Percentiles rank a stretch among this genome's conserved stretches.
These are phyloP conservation scores for Rubroboletus pulcherrimus DNA, from an alignment of 768 basidiomycete species.

Conservation along the genomic window DNA sequence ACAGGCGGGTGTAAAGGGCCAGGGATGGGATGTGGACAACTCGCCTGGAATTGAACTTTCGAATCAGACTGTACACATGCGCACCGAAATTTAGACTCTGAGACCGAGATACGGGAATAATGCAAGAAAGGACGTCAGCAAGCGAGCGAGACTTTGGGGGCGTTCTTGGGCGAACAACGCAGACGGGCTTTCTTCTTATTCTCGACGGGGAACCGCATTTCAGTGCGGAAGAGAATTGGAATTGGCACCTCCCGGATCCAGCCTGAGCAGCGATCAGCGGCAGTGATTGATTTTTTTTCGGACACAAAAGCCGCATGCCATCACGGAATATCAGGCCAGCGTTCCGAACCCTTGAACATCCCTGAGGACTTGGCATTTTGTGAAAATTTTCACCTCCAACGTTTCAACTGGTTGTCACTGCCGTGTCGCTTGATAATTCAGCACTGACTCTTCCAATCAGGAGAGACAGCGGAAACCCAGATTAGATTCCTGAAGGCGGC, in stretches of 20 bases:
- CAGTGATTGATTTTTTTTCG: background rate
- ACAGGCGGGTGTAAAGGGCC: background rate
- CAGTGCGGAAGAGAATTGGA: constrained; percentile 8
- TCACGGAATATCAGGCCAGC: background rate
- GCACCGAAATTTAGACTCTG: background rate
- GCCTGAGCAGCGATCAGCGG: background rate
- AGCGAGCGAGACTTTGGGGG: background rate
- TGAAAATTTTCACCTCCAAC: background rate
- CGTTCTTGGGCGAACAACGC: background rate
- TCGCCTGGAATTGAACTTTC: constrained; percentile 5
- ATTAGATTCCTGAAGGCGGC: background rate
- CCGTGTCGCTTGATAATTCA: background rate
- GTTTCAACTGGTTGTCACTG: background rate
- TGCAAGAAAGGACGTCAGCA: background rate
- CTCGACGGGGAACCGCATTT: constrained; percentile 9
- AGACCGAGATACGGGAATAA: background rate
- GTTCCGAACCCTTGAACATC: background rate
- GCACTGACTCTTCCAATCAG: background rate
- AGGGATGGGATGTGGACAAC: background rate
- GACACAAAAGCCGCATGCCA: background rate
- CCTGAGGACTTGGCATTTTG: background rate
- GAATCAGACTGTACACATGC: constrained; percentile 1
- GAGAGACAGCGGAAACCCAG: background rate
- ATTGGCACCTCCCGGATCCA: constrained; percentile 9
- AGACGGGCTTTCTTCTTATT: constrained; percentile 8